These are phyloP conservation scores for Hondaea fermentalgiana DNA, from an alignment of 108 stramenopile genomes.

Conservation along the genomic window DNA sequence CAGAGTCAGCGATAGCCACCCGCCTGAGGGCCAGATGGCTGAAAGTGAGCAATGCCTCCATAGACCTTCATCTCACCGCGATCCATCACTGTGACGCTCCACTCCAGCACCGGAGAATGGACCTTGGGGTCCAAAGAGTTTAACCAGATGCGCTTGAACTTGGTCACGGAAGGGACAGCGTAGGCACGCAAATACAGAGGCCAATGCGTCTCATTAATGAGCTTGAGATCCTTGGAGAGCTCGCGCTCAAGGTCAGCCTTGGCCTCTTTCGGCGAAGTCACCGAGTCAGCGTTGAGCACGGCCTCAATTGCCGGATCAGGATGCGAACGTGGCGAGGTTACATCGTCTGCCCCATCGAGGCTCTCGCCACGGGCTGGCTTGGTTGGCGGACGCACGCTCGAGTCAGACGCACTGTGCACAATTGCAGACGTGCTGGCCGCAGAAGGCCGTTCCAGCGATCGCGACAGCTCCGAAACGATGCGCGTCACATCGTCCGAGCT, in stretches of 20 bases:
- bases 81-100: constrained; percentile 14
- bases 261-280: neutral
- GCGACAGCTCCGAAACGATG: neutral
- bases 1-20: neutral
- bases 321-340: neutral
- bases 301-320: neutral
- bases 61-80: neutral
- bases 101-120: neutral
- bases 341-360: neutral
- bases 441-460: neutral
- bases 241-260: too few species aligned
- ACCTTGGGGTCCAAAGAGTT: neutral
- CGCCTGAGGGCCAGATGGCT: neutral
- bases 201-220: neutral
- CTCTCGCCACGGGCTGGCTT: neutral
- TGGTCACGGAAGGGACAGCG: neutral
- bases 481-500: neutral
- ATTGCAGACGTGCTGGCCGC: neutral
- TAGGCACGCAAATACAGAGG: neutral
- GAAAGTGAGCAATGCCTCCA: constrained; percentile 13
- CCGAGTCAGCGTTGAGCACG: neutral
- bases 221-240: neutral
- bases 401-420: neutral
- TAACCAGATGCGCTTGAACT: neutral
- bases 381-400: neutral